Evolutionary conservation across 495 filamentous ascomycete species (phyloP).

Genomic region (Aspergillus incahuasiensis): DNA sequence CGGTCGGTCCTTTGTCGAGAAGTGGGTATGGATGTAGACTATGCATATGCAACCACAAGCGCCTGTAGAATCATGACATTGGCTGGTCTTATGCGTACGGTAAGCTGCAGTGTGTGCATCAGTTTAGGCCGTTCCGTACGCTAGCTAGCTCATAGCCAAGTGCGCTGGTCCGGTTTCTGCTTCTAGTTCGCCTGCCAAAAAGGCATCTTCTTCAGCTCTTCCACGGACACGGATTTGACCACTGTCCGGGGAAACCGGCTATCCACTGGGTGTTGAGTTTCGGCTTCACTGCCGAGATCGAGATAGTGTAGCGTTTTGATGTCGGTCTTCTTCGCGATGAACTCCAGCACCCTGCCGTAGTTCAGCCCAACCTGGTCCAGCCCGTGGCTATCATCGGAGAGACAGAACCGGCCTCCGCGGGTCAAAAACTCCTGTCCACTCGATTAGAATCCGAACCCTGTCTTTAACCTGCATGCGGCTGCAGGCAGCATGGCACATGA

Average conservation of each 20-base stretch:
- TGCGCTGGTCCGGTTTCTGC: neutral
- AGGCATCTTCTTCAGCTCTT: slow-evolving; percentile 23
- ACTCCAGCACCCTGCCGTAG: slow-evolving; percentile 58
- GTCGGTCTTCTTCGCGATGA: slow-evolving; percentile 39
- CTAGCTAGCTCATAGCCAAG: neutral
- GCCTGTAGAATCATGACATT: neutral
- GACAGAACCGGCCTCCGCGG: slow-evolving; percentile 72
- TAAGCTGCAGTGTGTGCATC: neutral
- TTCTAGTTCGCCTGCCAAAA: slow-evolving; percentile 20
- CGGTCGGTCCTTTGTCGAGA: neutral
- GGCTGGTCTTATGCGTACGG: neutral
- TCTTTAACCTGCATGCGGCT: neutral
- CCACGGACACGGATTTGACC: slow-evolving; percentile 21
- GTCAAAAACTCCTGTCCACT: slow-evolving; percentile 49
- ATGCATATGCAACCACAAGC: too few relatives aligned
- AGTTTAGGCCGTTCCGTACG: neutral
- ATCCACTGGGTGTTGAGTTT: slow-evolving; percentile 23
- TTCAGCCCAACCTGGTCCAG: slow-evolving; percentile 73
- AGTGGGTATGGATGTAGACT: neutral
- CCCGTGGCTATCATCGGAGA: slow-evolving; percentile 90
- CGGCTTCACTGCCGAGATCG: slow-evolving; percentile 19
- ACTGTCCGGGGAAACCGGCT: slow-evolving; percentile 38
- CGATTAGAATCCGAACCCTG: slow-evolving; percentile 8
- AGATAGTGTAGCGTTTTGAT: slow-evolving; percentile 44
- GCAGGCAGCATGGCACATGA: neutral